These are phyloP conservation scores for Leucoagaricus sp. DNA, from an alignment of 1,284 basidiomycete species.

Conservation along the genomic window DNA sequence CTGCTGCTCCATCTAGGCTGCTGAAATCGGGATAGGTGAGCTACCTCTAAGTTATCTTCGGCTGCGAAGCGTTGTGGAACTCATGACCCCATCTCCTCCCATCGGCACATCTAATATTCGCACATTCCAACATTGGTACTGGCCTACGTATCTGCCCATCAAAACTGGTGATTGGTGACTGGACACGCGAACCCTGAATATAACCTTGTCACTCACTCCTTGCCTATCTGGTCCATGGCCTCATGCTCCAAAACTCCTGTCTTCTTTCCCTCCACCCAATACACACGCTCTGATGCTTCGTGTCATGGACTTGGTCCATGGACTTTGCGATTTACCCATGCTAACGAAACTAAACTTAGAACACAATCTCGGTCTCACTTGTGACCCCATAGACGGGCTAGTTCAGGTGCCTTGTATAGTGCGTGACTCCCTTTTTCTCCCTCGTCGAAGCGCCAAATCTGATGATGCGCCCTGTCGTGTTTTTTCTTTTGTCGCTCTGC, in stretches of 20 bases:
- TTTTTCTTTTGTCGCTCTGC: not conserved
- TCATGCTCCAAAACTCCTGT: not conserved
- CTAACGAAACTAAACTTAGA: slow-evolving; percentile 40
- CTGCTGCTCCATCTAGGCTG: slow-evolving; percentile 58
- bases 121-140: not conserved
- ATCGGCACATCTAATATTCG: not conserved
- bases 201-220: slow-evolving; percentile 5
- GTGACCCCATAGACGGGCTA: slow-evolving; percentile 90
- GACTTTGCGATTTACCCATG: not conserved
- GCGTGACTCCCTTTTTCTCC: slow-evolving; percentile 29
- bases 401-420: slow-evolving; percentile 96
- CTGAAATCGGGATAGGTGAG: slow-evolving; percentile 87
- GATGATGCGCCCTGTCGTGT: not conserved
- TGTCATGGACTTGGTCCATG: slow-evolving; percentile 4
- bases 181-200: not conserved
- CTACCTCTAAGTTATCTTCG: not conserved
- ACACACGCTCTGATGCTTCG: not conserved
- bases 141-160: not conserved
- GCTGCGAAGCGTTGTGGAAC: not conserved
- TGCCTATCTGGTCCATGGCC: slow-evolving; percentile 9
- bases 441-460: not conserved
- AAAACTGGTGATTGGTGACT: too few species aligned
- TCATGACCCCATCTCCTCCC: not conserved
- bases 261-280: not conserved
- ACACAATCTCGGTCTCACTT: slow-evolving; percentile 87